A percentile compares a stretch with the other conserved stretches of the same genome.
phyloP scores from a whole-genome alignment of 2,329 filamentous ascomycete species.

The Plectosphaerella sp. region DNA sequence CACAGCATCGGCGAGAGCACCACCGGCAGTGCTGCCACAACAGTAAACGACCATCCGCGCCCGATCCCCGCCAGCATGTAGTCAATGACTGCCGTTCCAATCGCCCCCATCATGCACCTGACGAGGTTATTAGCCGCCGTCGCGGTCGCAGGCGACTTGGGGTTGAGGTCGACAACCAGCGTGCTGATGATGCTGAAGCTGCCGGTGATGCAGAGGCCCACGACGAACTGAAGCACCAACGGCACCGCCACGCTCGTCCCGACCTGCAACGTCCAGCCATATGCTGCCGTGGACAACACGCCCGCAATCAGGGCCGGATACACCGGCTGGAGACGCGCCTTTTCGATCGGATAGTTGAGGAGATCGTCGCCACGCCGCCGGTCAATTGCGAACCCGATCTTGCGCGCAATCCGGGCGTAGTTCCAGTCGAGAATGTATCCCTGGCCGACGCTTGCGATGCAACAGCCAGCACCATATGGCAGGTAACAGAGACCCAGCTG shows the following conservation, averaged over 20 bases:
- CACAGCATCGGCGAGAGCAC: conserved; percentile 43
- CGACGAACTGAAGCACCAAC: conserved; percentile 50
- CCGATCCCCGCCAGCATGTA: conserved; percentile 54
- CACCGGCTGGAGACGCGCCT: conserved; percentile 48
- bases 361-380: conserved; percentile 51
- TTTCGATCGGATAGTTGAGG: conserved; percentile 49
- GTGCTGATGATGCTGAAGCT: conserved; percentile 61
- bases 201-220: conserved; percentile 54
- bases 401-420: conserved; percentile 62
- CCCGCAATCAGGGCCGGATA: conserved; percentile 51
- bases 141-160: conserved; percentile 54
- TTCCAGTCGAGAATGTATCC: conserved; percentile 63
- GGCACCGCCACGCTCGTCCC: conserved; percentile 49
- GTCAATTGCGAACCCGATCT: conserved; percentile 56
- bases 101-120: conserved; percentile 57
- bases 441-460: conserved; percentile 42
- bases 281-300: conserved; percentile 46
- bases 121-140: conserved; percentile 62
- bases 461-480: conserved; percentile 48
- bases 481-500: conserved; percentile 51
- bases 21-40: conserved; percentile 48
- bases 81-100: conserved; percentile 54
- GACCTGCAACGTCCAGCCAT: conserved; percentile 52
- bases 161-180: conserved; percentile 60
- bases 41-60: conserved; percentile 58